These are phyloP conservation scores for Trichoderma arundinaceum DNA, from an alignment of 2,329 filamentous ascomycete species.

Conservation along the genomic window DNA sequence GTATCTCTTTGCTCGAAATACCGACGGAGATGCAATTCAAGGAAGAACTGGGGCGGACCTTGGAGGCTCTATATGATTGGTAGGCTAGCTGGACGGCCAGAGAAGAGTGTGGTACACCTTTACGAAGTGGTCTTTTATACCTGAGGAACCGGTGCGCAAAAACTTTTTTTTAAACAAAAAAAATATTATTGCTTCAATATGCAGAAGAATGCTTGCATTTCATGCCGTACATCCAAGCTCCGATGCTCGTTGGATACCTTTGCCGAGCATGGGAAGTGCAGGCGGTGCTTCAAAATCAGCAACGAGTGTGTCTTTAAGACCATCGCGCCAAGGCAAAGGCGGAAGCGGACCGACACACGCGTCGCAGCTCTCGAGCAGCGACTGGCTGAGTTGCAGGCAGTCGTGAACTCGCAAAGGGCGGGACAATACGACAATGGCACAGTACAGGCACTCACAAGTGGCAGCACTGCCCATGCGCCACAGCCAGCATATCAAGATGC, in stretches of 20 bases:
- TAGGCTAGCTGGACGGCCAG: too few relatives aligned
- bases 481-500: neutral
- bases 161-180: neutral
- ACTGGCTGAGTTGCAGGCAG: neutral
- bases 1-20: neutral
- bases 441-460: neutral
- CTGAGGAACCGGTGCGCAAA: too few relatives aligned
- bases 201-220: conserved; percentile 7
- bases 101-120: neutral
- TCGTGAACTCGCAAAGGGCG: neutral
- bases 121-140: neutral
- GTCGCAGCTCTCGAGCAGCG: neutral
- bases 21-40: neutral
- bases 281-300: conserved; percentile 2
- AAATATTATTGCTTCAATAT: neutral
- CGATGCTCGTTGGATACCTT: conserved; percentile 1
- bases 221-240: neutral
- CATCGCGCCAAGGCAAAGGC: neutral
- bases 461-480: neutral
- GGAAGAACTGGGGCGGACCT: neutral
- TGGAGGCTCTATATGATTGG: neutral
- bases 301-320: neutral
- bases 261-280: conserved; percentile 2
- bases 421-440: neutral
- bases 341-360: conserved; percentile 7